Conservation (phyloP, 768 basidiomycete genomes). For the Tricholomella constricta region DNA sequence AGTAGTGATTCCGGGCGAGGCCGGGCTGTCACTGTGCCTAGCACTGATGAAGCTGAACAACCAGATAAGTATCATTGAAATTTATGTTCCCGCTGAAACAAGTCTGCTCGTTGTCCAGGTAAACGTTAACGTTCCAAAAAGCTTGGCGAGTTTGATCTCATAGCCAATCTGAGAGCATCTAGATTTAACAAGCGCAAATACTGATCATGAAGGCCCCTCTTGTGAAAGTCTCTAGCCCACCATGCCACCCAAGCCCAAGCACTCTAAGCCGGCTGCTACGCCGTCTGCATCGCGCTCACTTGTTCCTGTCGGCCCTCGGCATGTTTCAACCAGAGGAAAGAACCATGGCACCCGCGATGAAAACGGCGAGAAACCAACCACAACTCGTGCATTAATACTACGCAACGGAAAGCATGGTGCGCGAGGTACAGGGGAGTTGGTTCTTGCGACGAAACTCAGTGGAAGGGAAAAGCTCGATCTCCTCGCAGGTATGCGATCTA, state of each 20-base stretch:
- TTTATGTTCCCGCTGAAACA: too few species aligned
- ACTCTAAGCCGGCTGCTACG: conserved; percentile 1
- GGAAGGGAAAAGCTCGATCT: conserved; percentile 83
- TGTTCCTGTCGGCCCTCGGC: conserved; percentile 55
- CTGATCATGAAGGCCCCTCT: too few species aligned
- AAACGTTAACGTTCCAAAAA: too few species aligned
- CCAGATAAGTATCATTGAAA: background rate
- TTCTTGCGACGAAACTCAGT: conserved; percentile 58
- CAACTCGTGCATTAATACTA: conserved; percentile 70
- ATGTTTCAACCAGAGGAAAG: conserved; percentile 40
- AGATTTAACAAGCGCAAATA: conserved; percentile 2
- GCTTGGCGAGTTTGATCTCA: too few species aligned
- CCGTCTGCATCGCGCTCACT: conserved; percentile 46
- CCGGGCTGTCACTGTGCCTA: too few species aligned
- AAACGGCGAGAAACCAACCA: conserved; percentile 59
- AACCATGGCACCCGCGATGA: conserved; percentile 44
- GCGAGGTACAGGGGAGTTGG: conserved; percentile 68
- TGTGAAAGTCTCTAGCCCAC: background rate
- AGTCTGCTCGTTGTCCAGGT: too few species aligned
- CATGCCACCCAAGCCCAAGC: conserved; percentile 29
- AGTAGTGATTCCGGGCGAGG: too few species aligned
- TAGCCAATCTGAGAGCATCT: background rate
- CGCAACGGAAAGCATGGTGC: conserved; percentile 77
- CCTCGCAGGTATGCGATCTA: conserved; percentile 57
- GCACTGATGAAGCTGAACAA: too few species aligned